A percentile compares a stretch with the other conserved stretches of the same genome.
These are phyloP conservation scores for Ogataea minuta DNA, from an alignment of 805 yeast species.

Conservation along the genomic window DNA sequence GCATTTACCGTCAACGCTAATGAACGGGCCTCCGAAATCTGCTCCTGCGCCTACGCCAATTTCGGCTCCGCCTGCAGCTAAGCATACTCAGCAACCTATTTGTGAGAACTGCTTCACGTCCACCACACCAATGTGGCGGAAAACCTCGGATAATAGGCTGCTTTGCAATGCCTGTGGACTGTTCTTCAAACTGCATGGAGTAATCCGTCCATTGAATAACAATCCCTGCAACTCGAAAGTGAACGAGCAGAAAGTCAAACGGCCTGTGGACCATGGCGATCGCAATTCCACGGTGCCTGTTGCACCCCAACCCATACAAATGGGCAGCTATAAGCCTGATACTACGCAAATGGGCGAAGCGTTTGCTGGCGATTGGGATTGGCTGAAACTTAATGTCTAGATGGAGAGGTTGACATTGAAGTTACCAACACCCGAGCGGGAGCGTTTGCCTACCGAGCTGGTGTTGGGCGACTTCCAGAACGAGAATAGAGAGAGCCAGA, in stretches of 20 bases:
- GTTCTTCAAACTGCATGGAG: slow-evolving; percentile 83
- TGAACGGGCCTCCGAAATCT: slow-evolving; percentile 11
- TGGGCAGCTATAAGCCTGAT: slow-evolving; percentile 19
- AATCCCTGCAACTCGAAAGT: slow-evolving; percentile 9
- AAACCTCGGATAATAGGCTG: slow-evolving; percentile 75
- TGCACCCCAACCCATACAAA: slow-evolving; percentile 2
- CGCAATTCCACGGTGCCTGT: slow-evolving; percentile 3
- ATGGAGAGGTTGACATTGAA: slow-evolving; percentile 20
- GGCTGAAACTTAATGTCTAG: slow-evolving; percentile 36
- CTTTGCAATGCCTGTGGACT: slow-evolving; percentile 93
- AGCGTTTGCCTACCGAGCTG: slow-evolving; percentile 4
- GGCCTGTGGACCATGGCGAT: slow-evolving; percentile 5
- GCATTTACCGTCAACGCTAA: slow-evolving; percentile 16
- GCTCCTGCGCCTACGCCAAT: too few species aligned
- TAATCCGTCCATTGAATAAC: slow-evolving; percentile 32
- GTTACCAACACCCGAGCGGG: slow-evolving; percentile 14
- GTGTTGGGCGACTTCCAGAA: slow-evolving; percentile 18
- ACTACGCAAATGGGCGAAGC: slow-evolving; percentile 35
- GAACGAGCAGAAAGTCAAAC: slow-evolving; percentile 14
- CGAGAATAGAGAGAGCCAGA: slow-evolving; percentile 18
- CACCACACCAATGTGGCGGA: slow-evolving; percentile 92
- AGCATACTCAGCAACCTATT: slow-evolving; percentile 32
- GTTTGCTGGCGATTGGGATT: slow-evolving; percentile 36
- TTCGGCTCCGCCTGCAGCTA: slow-evolving; percentile 11
- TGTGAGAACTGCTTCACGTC: slow-evolving; percentile 90